Percentiles rank a stretch among this genome's conserved stretches.
Evolutionary conservation across 345 rosid genomes (phyloP).

Genomic region (Ricinus communis): DNA sequence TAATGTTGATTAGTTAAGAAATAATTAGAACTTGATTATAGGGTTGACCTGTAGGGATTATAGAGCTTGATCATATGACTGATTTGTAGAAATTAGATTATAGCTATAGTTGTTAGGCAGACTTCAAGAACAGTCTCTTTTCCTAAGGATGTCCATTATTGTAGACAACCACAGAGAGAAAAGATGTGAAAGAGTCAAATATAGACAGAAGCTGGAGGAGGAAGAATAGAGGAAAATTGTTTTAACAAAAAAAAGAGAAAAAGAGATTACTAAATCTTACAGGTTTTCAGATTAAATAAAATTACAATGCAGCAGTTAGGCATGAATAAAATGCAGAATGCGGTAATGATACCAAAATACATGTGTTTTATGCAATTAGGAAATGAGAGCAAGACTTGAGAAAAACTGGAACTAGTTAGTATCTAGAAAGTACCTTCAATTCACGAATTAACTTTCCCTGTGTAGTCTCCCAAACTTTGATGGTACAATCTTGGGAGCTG

Average conservation of each 20-base stretch:
- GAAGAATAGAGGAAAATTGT: background rate
- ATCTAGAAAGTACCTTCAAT: conserved; percentile 61
- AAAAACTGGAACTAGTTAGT: background rate
- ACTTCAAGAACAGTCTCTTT: no score
- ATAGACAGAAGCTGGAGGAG: background rate
- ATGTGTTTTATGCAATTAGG: background rate
- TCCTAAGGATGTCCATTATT: background rate
- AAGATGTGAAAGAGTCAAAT: background rate
- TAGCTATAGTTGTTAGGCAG: no score
- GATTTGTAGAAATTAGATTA: no score
- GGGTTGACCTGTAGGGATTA: no score
- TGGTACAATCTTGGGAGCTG: conserved; percentile 94
- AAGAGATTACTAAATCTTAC: background rate
- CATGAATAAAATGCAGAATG: no score
- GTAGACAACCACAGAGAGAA: background rate
- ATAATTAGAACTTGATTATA: no score
- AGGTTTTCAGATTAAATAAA: background rate
- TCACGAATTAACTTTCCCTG: conserved; percentile 97
- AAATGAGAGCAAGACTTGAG: background rate
- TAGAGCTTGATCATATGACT: no score
- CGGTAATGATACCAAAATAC: background rate
- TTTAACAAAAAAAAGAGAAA: background rate
- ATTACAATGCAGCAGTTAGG: background rate
- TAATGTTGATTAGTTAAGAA: no score
- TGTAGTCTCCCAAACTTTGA: conserved; percentile 96